Percentiles rank a stretch among this genome's conserved stretches.
Conservation (phyloP, 2,329 filamentous ascomycete species). For the Fusarium bactridioides region DNA sequence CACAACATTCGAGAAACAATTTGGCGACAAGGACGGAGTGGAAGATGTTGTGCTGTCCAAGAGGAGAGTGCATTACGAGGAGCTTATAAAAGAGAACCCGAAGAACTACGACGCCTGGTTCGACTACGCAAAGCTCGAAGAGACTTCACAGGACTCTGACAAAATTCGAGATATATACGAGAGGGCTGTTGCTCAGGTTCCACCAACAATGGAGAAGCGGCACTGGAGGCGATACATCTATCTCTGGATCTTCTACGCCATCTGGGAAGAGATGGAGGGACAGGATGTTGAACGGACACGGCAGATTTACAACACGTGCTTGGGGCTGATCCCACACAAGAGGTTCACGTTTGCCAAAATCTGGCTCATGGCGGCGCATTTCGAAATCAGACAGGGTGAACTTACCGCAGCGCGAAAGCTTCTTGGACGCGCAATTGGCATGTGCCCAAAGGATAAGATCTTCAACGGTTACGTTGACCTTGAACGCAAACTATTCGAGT, state of each 20-base stretch:
- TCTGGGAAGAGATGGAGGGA: conserved; percentile 91
- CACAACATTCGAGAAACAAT: conserved; percentile 98
- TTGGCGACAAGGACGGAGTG: conserved; percentile 89
- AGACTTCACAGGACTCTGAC: conserved; percentile 81
- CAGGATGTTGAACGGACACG: conserved; percentile 80
- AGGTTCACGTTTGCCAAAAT: conserved; percentile 98
- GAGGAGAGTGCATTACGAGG: conserved; percentile 90
- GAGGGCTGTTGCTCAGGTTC: conserved; percentile 92
- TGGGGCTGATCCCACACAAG: conserved; percentile 91
- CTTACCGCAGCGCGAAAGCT: conserved; percentile 85
- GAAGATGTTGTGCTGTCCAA: conserved; percentile 97
- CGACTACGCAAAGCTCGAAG: conserved; percentile 90
- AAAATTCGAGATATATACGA: conserved; percentile 93
- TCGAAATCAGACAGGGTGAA: conserved; percentile 88
- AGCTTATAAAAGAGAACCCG: conserved; percentile 89
- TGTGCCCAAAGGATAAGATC: conserved; percentile 94
- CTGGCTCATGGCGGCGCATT: conserved; percentile 93
- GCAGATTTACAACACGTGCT: conserved; percentile 89
- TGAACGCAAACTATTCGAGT: conserved; percentile 94
- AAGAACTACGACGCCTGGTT: conserved; percentile 99
- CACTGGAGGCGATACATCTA: conserved; percentile 99
- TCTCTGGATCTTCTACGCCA: conserved; percentile 95
- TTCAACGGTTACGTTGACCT: conserved; percentile 94
- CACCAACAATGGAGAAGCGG: conserved; percentile 93
- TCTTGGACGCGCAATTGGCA: conserved; percentile 87